Evolutionary conservation across 169 alveolate genomes (phyloP), one percentile per base, ranked within the genome.

Genomic region (Cryptosporidium meleagridis): DNA sequence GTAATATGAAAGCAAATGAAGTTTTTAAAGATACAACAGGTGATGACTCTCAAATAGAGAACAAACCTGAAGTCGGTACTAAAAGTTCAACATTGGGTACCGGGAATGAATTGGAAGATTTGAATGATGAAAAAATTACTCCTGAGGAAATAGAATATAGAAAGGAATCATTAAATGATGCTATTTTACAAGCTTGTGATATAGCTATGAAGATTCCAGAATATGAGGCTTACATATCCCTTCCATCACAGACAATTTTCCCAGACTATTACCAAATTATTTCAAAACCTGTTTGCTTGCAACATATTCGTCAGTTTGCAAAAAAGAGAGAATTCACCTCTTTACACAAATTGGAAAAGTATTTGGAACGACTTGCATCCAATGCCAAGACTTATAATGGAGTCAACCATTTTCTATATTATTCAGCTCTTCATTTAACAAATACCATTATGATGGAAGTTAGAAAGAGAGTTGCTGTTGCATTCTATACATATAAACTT

Each of bases 321-420:
- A 62, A 62, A 65, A 80, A 51, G 68, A 80, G 48, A 33, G 89
- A 80, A 53, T 80, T 80, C 62, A 80, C 89, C 7, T 80, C 89
- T 16, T 39, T 80, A 18, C 89, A 80, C 68, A 80, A 80, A 18
- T 39, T 80, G 21, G 89, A 80, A 48, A 80, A 80, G 35, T 80
- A 80, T 23, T 35, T 80, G 12, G 89, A 80, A 29, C 75, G 89
- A 0, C 33, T 80, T n/a, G 89, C 89, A 21, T 45, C 89, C 7
- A 80, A 80, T 65, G 89, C 89, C 3, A 80, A 80, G 45, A 44
- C 35, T 14, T 80, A 80, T 29, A 80, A 80, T 65, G 89, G 89
- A 4, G 65, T 65, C 7, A n/a, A 69, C 14, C 89, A 80, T 21
- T 37, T 61, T 29, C 35, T 80, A 44, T 80, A 80, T 51, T 73